A percentile compares a stretch with the other conserved stretches of the same genome.
These are phyloP conservation scores for Mycena polygramma DNA, from an alignment of 768 basidiomycete species.

Conservation along the genomic window DNA sequence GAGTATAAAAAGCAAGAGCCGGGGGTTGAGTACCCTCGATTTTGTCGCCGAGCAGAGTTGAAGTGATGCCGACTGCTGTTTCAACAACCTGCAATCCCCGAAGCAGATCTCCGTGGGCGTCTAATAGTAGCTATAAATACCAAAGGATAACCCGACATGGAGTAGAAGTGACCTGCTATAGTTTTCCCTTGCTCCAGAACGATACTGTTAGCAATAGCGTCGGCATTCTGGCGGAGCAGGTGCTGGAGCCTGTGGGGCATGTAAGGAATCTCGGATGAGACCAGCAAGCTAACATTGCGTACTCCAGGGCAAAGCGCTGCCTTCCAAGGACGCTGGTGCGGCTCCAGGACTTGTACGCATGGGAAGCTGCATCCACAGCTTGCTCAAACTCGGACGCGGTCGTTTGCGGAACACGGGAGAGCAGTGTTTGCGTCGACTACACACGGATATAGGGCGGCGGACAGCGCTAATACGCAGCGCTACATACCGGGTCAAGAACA, in stretches of 20 bases:
- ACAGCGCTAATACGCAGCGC: not conserved
- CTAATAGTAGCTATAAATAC: conserved; percentile 51
- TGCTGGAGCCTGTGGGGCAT: conserved; percentile 77
- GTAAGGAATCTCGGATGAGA: not conserved
- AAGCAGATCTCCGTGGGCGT: conserved; percentile 95
- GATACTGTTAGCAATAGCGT: conserved; percentile 89
- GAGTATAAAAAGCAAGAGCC: conserved; percentile 8
- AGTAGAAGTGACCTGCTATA: conserved; percentile 66
- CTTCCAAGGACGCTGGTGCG: conserved; percentile 85
- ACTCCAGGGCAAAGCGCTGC: conserved; percentile 93
- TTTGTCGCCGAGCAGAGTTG: conserved; percentile 90
- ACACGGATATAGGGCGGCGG: conserved; percentile 20
- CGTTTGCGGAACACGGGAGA: conserved; percentile 93
- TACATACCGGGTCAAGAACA: conserved; percentile 87
- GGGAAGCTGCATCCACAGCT: conserved; percentile 85
- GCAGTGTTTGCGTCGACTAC: conserved; percentile 91
- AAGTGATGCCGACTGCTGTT: conserved; percentile 84
- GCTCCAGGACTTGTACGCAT: conserved; percentile 93
- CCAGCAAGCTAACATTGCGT: conserved; percentile 39
- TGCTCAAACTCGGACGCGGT: conserved; percentile 83
- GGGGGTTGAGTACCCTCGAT: conserved; percentile 75
- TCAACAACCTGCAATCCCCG: conserved; percentile 94
- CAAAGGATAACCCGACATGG: conserved; percentile 1
- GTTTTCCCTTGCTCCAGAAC: conserved; percentile 98
- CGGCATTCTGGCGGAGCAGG: conserved; percentile 86